Evolutionary conservation across 768 basidiomycete genomes (phyloP).

Genomic region (Flagelloscypha sp.): DNA sequence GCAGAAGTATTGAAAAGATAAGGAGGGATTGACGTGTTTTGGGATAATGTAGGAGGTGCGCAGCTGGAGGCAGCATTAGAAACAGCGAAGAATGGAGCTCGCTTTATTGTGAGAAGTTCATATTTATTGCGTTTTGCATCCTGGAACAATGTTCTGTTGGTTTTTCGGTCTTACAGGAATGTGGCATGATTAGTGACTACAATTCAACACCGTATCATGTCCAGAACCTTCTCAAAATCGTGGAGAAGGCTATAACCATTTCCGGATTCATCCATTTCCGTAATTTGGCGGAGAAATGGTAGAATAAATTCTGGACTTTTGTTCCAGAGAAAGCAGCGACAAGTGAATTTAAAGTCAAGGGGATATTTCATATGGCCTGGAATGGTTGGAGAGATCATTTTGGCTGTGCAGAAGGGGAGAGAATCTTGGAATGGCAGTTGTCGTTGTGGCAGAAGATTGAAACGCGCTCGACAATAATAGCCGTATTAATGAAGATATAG

Average conservation of each 20-base stretch:
- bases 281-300: no score
- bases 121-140: no score
- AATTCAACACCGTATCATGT: no score
- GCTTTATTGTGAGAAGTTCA: slow-evolving; percentile 26
- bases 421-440: slow-evolving; percentile 19
- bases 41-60: slow-evolving; percentile 34
- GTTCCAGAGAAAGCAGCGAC: no score
- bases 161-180: no score
- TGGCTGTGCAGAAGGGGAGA: slow-evolving; percentile 24
- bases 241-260: slow-evolving; percentile 33
- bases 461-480: no score
- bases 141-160: no score
- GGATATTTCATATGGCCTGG: no score
- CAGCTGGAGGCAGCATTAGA: slow-evolving; percentile 32
- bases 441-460: slow-evolving; percentile 6
- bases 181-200: slow-evolving; percentile 16
- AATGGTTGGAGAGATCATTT: no score
- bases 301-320: no score
- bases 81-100: slow-evolving; percentile 22
- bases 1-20: slow-evolving; percentile 31
- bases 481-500: no score
- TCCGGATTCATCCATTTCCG: slow-evolving; percentile 42
- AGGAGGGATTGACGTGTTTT: slow-evolving; percentile 38
- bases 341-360: no score
- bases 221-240: slow-evolving; percentile 31